Percentiles rank a stretch among this genome's conserved stretches.
Conservation (phyloP, 805 yeast genomes). For the Saturnispora sekii region DNA sequence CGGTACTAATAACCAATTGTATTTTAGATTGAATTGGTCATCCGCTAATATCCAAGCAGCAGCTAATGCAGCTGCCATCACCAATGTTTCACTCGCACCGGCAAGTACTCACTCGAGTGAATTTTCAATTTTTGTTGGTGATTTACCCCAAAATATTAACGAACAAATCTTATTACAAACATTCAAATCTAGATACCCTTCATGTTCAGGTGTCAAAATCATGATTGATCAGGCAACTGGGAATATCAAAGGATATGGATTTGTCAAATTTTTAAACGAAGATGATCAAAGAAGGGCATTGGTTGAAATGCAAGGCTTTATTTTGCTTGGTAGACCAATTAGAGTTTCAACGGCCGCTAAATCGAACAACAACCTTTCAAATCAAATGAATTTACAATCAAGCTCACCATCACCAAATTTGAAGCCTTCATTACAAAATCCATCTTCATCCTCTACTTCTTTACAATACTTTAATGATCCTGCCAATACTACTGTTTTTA, state of each 20-base stretch:
- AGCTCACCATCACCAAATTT: conserved; percentile 2
- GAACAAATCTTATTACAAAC: conserved; percentile 56
- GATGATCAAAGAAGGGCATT: conserved; percentile 65
- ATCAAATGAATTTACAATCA: background rate
- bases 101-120: conserved; percentile 26
- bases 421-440: conserved; percentile 11
- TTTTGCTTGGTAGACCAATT: conserved; percentile 64
- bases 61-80: conserved; percentile 14
- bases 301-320: conserved; percentile 71
- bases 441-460: conserved; percentile 34
- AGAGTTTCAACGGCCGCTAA: conserved; percentile 62
- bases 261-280: conserved; percentile 63
- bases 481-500: conserved; percentile 65
- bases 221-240: conserved; percentile 68
- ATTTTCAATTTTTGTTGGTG: conserved; percentile 78
- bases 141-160: conserved; percentile 61
- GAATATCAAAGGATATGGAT: conserved; percentile 77
- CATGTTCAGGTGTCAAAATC: conserved; percentile 66
- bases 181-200: conserved; percentile 61
- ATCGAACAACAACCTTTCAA: conserved; percentile 11
- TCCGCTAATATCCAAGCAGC: conserved; percentile 27
- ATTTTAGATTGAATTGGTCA: conserved; percentile 76
- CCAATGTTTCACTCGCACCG: conserved; percentile 9
- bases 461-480: conserved; percentile 65
- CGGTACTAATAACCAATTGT: conserved; percentile 40